Evolutionary conservation across 2,329 filamentous ascomycete genomes (phyloP), one percentile per base, ranked within the genome.

Genomic region (Colletotrichum liriopes): DNA sequence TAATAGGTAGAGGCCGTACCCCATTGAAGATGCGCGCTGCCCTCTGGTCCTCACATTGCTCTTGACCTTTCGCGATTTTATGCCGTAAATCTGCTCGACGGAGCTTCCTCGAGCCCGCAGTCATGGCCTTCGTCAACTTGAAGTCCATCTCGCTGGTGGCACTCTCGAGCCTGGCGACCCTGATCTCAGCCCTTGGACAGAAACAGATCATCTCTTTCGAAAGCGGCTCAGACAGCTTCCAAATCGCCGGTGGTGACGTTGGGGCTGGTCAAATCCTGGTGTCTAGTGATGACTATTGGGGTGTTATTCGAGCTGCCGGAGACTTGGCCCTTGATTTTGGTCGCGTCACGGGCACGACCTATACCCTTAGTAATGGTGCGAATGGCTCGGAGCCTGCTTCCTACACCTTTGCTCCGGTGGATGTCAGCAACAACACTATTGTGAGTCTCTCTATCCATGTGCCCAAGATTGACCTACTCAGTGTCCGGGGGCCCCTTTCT

Each of bases 261-360:
- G 77, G 80, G 16, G 75, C 80, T 61, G 82, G 86, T 0, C 86
- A 88, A 77, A 89, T 92, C 62, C 81, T 88, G 3, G 83, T 91
- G n/a, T 88, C 89, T 12, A 76, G 80, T 26, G 82, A 88, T 67
- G 92, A 93, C 72, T 92, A 89, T 84, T 91, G 90, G 82, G 92
- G 91, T 68, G 92, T 93, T 1, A 85, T 93, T 65, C 87, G 92
- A 35, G 91, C 90, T 6, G 92, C 91, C 0, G 85, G 90, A 49
- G 92, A 94, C 79, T 85, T 94, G 12, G 90, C 91, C 0, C 77
- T 84, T 5, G 92, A 94, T 79, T 93, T 94, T 81, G 91, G 91
- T 20, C 88, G 90, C n/a, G 91, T 93, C 5, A 93, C 91, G 0
- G 91, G 91, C 11, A 86, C 82, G 35, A 92, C 93, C 79, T 88